Percentiles rank a stretch among this genome's conserved stretches.
Evolutionary conservation across 2,329 filamentous ascomycete genomes (phyloP).

Genomic region (Didymella segeticola): DNA sequence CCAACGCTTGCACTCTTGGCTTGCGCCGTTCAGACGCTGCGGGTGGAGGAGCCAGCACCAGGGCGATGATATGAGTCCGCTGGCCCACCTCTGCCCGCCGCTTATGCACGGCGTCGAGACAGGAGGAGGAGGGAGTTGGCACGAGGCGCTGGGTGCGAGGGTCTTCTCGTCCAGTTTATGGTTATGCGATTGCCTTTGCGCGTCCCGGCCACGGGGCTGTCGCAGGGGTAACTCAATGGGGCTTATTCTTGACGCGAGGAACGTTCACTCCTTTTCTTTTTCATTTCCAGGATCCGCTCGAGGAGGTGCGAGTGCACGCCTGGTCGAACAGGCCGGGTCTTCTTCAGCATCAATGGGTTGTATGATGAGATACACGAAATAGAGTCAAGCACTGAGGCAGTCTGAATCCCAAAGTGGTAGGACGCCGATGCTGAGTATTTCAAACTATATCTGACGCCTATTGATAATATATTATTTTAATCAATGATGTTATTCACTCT

Average conservation of each 20-base stretch:
- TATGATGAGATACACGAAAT: slow-evolving; percentile 89
- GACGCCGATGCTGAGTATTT: slow-evolving; percentile 51
- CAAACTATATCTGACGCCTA: slow-evolving; percentile 57
- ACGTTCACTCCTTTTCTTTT: slow-evolving; percentile 59
- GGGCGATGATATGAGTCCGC: slow-evolving; percentile 94
- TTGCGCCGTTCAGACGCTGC: slow-evolving; percentile 25
- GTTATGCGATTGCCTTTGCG: slow-evolving; percentile 90
- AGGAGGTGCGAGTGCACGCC: slow-evolving; percentile 56
- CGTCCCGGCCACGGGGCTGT: slow-evolving; percentile 45
- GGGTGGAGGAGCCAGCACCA: slow-evolving; percentile 57
- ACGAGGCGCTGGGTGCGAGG: slow-evolving; percentile 51
- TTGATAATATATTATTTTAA: too few relatives aligned
- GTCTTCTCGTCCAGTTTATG: slow-evolving; percentile 88
- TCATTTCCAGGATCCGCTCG: slow-evolving; percentile 55
- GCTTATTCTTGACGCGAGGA: slow-evolving; percentile 99
- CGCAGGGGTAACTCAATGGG: slow-evolving; percentile 94
- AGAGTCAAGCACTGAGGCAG: slow-evolving; percentile 98
- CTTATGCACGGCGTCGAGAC: slow-evolving; percentile 29
- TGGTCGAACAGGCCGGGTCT: slow-evolving; percentile 73
- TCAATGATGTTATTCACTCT: too few relatives aligned
- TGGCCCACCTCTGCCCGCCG: slow-evolving; percentile 48
- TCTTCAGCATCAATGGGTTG: slow-evolving; percentile 59
- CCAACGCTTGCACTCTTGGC: slow-evolving; percentile 60
- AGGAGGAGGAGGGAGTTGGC: slow-evolving; percentile 42
- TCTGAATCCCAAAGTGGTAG: slow-evolving; percentile 56